These are phyloP conservation scores for Capsella rubella DNA, from an alignment of 441 rosid species.

Conservation along the genomic window DNA sequence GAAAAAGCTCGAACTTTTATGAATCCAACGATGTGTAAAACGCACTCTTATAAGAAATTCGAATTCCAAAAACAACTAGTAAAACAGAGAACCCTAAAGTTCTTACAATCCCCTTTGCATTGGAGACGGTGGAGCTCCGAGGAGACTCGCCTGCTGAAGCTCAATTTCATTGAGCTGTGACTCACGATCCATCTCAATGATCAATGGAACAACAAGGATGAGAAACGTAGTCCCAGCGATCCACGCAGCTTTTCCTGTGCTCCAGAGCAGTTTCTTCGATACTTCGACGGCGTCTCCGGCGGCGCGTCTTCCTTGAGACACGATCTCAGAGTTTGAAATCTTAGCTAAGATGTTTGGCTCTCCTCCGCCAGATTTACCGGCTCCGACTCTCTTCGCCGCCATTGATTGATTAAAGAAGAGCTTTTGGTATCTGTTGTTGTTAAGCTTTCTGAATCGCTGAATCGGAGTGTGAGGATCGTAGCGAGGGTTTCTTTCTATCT, in stretches of 20 bases:
- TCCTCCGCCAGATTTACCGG: conserved; percentile 47
- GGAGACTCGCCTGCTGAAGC: conserved; percentile 81
- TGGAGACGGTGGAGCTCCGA: conserved; percentile 65
- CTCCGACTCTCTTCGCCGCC: conserved; percentile 64
- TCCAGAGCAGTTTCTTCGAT: conserved; percentile 69
- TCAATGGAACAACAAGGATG: conserved; percentile 74
- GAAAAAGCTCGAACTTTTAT: neutral
- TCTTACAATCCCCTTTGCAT: conserved; percentile 33
- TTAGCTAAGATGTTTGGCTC: conserved; percentile 48
- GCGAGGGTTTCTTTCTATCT: conserved; percentile 27
- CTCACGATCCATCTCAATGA: conserved; percentile 86
- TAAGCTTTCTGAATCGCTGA: conserved; percentile 1
- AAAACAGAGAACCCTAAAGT: conserved; percentile 14
- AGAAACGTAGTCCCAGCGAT: conserved; percentile 84
- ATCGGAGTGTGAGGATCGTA: neutral
- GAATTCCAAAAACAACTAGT: neutral
- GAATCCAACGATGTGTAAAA: conserved; percentile 24
- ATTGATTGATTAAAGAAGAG: conserved; percentile 28
- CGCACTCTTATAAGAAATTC: conserved; percentile 24
- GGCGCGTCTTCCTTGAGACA: conserved; percentile 59
- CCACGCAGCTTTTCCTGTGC: conserved; percentile 96
- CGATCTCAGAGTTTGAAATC: conserved; percentile 57
- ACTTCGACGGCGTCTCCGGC: conserved; percentile 62
- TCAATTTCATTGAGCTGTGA: conserved; percentile 77
- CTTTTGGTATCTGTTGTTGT: neutral